phyloP scores from a whole-genome alignment of 179 eudicot species.

The Beta lomatogona region DNA sequence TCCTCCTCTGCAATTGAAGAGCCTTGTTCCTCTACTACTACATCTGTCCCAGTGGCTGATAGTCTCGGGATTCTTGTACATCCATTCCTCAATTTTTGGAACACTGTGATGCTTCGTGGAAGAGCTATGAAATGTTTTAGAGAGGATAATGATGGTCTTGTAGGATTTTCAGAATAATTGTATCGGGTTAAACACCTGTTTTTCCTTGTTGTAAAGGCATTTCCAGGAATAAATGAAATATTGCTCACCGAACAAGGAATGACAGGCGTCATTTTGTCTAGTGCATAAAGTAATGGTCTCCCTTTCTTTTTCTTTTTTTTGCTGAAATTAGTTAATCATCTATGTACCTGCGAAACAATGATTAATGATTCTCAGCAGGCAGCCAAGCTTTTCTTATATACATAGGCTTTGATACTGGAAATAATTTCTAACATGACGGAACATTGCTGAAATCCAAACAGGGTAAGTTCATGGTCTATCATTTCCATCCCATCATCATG shows the following conservation, averaged over 20 bases:
- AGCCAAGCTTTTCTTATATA: background rate
- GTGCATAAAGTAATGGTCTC: conserved; percentile 18
- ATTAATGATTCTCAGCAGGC: background rate
- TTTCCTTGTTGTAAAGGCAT: conserved; percentile 46
- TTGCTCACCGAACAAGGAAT: conserved; percentile 62
- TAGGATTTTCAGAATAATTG: conserved; percentile 39
- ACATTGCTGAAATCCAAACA: background rate
- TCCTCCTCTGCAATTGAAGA: conserved; percentile 42
- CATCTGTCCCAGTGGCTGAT: conserved; percentile 69
- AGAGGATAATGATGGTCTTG: conserved; percentile 41
- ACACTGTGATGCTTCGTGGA: conserved; percentile 51
- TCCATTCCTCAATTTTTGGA: conserved; percentile 50
- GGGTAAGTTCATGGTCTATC: background rate
- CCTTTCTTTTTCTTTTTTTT: background rate
- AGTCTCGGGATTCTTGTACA: conserved; percentile 36
- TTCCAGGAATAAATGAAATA: conserved; percentile 52
- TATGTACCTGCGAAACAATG: conserved; percentile 34
- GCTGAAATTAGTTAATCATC: conserved; percentile 28
- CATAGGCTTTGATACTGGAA: background rate
- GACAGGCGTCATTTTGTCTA: conserved; percentile 64
- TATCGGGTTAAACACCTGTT: conserved; percentile 46
- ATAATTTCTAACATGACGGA: background rate
- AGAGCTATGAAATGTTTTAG: conserved; percentile 45
- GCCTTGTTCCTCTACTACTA: conserved; percentile 64
- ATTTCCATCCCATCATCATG: background rate